phyloP scores from a whole-genome alignment of 2,329 filamentous ascomycete genomes.

The Colletotrichum siamense region DNA sequence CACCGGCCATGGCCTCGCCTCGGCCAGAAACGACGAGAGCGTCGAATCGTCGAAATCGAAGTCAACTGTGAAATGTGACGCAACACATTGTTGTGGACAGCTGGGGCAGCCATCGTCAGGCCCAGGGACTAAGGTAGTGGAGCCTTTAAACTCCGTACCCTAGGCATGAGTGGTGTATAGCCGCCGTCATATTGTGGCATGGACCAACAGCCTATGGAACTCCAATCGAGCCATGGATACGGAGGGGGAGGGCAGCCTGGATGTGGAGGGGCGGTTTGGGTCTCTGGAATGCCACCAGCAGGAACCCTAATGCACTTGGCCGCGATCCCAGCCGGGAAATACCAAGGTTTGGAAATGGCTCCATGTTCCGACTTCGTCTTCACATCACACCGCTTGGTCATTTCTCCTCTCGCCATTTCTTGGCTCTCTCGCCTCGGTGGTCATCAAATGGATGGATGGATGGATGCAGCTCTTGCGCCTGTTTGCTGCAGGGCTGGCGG shows the following conservation, averaged over 20 bases:
- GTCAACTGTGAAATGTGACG: slow-evolving; percentile 4
- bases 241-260: neutral
- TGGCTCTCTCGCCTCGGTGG: neutral
- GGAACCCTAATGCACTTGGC: slow-evolving; percentile 10
- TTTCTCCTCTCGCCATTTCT: neutral
- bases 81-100: neutral
- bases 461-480: neutral
- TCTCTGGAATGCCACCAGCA: slow-evolving; percentile 6
- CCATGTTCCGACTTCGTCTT: neutral
- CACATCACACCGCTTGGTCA: slow-evolving; percentile 6
- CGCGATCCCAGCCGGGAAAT: neutral
- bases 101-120: neutral
- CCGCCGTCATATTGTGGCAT: slow-evolving; percentile 12
- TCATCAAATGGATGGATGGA: neutral
- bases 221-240: neutral
- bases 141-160: neutral
- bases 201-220: neutral
- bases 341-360: neutral
- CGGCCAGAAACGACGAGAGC: neutral
- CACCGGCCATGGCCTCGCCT: neutral
- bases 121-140: slow-evolving; percentile 2
- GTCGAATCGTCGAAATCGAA: neutral
- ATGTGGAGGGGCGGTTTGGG: neutral
- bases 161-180: neutral
- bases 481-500: neutral